These are phyloP conservation scores for Corymbia calophylla DNA, from an alignment of 441 rosid species.

Conservation along the genomic window DNA sequence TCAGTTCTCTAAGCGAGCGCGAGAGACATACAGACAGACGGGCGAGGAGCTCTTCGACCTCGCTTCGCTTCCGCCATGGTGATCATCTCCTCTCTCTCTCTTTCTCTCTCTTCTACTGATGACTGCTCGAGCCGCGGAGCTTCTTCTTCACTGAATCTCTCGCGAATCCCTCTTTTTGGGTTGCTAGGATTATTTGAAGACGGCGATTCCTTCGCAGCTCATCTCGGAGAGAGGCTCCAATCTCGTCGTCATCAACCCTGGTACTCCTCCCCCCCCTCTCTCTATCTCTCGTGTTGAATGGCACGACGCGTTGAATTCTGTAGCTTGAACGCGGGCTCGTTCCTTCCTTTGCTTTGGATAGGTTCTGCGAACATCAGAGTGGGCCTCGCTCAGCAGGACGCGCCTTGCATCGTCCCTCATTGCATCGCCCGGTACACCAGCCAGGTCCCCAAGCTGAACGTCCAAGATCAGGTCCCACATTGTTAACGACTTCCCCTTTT, in stretches of 20 bases:
- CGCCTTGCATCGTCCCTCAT: constrained; percentile 67
- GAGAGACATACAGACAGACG: too few relatives aligned
- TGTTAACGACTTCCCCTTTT: not conserved
- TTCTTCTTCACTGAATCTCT: not conserved
- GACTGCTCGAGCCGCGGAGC: rapidly evolving
- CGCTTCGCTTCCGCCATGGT: not conserved
- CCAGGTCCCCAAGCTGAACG: constrained; percentile 39
- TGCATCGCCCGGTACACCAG: constrained; percentile 69
- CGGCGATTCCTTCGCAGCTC: constrained; percentile 93
- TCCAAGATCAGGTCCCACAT: constrained; percentile 63
- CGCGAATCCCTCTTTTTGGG: not conserved
- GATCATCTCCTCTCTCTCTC: not conserved
- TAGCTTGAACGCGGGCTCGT: not conserved
- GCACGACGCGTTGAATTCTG: not conserved
- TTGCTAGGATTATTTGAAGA: constrained; percentile 87
- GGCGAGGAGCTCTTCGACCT: too few relatives aligned
- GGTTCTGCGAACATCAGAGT: constrained; percentile 82
- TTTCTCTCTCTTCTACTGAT: not conserved
- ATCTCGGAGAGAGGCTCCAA: constrained; percentile 81
- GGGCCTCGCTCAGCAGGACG: constrained; percentile 77
- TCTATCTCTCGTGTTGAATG: not conserved
- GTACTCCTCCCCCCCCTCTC: constrained; percentile 3
- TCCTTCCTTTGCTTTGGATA: not conserved
- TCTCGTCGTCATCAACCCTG: constrained; percentile 84
- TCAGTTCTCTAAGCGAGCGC: too few relatives aligned